phyloP scores from a whole-genome alignment of 2,329 filamentous ascomycete species.

The Neopestalotiopsis clavispora region DNA sequence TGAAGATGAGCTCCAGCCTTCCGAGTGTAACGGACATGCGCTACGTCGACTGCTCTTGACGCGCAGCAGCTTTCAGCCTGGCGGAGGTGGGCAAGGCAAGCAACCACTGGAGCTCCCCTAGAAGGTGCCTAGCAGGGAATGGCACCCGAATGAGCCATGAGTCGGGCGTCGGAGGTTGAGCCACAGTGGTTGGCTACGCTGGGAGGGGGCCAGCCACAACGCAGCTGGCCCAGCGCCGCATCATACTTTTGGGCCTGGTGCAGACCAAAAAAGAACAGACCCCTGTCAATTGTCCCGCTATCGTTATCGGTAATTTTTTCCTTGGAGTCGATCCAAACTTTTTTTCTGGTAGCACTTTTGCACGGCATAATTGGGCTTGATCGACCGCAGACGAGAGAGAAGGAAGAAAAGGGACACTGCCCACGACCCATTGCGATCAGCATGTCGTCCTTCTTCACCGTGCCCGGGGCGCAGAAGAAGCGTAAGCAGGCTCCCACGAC shows the following conservation, averaged over 20 bases:
- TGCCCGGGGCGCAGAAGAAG: slow-evolving; percentile 86
- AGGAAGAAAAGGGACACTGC: slow-evolving; percentile 14
- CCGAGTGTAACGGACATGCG: not conserved
- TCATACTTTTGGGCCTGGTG: not conserved
- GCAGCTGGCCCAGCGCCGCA: not conserved
- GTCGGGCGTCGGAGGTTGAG: slow-evolving; percentile 14
- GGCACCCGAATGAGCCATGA: not conserved
- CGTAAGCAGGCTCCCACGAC: slow-evolving; percentile 71
- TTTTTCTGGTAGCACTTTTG: slow-evolving; percentile 17
- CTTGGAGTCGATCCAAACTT: slow-evolving; percentile 10
- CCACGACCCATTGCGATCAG: slow-evolving; percentile 32
- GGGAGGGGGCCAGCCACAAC: not conserved
- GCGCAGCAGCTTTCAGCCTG: slow-evolving; percentile 15
- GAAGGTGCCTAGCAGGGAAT: not conserved
- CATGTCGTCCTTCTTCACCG: slow-evolving; percentile 97
- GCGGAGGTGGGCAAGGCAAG: not conserved
- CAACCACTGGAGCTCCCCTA: not conserved
- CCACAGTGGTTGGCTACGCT: not conserved
- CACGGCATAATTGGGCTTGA: slow-evolving; percentile 22
- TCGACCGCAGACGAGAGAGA: not conserved
- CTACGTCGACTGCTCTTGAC: slow-evolving; percentile 11
- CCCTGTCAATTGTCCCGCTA: slow-evolving; percentile 13
- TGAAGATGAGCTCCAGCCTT: slow-evolving; percentile 13
- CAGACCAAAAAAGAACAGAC: not conserved
- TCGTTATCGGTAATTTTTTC: slow-evolving; percentile 13